A percentile compares a stretch with the other conserved stretches of the same genome.
These are phyloP conservation scores for Camillea tinctor DNA, from an alignment of 2,329 filamentous ascomycete species.

Conservation along the genomic window DNA sequence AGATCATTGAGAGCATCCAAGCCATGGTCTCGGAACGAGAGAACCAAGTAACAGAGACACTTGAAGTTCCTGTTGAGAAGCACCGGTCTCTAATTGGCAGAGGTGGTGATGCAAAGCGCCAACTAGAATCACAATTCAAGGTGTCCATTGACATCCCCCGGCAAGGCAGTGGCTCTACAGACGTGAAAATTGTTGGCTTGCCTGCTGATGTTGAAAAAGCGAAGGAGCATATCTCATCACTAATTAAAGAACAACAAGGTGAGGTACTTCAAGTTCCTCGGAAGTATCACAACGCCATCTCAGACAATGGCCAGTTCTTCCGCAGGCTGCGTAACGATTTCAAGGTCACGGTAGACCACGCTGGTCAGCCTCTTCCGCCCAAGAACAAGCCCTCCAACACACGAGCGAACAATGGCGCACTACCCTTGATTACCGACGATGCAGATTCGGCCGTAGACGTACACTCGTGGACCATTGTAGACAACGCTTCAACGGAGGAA, in stretches of 20 bases:
- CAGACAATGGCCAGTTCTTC: constrained; percentile 92
- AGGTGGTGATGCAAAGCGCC: constrained; percentile 81
- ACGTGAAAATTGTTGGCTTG: constrained; percentile 81
- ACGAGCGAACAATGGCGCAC: constrained; percentile 58
- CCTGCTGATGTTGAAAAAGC: constrained; percentile 78
- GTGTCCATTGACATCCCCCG: constrained; percentile 89
- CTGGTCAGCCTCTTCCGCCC: constrained; percentile 71
- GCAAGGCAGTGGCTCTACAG: constrained; percentile 79
- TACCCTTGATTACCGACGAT: constrained; percentile 94
- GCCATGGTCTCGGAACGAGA: constrained; percentile 80
- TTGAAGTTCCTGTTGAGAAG: constrained; percentile 87
- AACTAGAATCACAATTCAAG: constrained; percentile 81
- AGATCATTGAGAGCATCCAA: constrained; percentile 80
- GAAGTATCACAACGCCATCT: constrained; percentile 77
- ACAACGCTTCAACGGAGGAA: constrained; percentile 58
- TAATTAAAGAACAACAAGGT: constrained; percentile 83
- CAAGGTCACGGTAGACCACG: constrained; percentile 89
- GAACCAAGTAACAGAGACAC: constrained; percentile 72
- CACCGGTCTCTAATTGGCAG: constrained; percentile 90
- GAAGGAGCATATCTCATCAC: constrained; percentile 75
- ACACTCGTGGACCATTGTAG: constrained; percentile 82
- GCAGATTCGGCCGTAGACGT: constrained; percentile 60
- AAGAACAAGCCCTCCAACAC: constrained; percentile 57
- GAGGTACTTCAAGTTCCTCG: constrained; percentile 84
- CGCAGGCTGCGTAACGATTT: constrained; percentile 81